A percentile compares a stretch with the other conserved stretches of the same genome.
phyloP scores from a whole-genome alignment of 495 filamentous ascomycete species.

The Staphylotrichum longicolle region DNA sequence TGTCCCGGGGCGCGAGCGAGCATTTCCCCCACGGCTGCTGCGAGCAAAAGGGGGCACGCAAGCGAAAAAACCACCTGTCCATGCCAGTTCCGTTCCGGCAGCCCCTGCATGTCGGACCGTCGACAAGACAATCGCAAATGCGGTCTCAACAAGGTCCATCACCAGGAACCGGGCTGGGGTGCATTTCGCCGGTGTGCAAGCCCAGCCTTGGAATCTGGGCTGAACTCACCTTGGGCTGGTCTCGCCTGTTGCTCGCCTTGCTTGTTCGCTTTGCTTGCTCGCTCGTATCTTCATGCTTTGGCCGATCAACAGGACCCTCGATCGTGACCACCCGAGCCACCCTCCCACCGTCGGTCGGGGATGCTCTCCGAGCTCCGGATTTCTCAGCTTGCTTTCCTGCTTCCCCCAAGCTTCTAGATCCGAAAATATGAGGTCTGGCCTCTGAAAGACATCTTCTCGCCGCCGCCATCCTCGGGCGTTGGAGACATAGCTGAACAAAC shows the following conservation, averaged over 20 bases:
- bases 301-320: not conserved
- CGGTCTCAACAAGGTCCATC: not conserved
- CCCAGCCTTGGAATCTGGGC: not conserved
- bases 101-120: not conserved
- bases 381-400: not conserved
- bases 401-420: too few species aligned
- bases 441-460: too few species aligned
- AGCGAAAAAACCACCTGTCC: not conserved
- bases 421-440: too few species aligned
- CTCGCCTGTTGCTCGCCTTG: not conserved
- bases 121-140: not conserved
- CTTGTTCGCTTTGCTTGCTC: not conserved
- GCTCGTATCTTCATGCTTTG: too few species aligned
- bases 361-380: not conserved
- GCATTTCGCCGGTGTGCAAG: constrained; percentile 20
- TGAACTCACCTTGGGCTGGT: not conserved
- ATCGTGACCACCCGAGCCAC: not conserved
- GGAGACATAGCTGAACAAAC: not conserved
- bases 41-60: constrained; percentile 17
- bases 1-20: constrained; percentile 15
- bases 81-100: not conserved
- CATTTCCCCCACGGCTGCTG: constrained; percentile 19
- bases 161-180: not conserved
- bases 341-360: not conserved
- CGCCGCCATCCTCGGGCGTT: not conserved